Percentiles rank a stretch among this genome's conserved stretches.
Evolutionary conservation across 257 asterid species (phyloP).

Genomic region (Thymus quinquecostatus): DNA sequence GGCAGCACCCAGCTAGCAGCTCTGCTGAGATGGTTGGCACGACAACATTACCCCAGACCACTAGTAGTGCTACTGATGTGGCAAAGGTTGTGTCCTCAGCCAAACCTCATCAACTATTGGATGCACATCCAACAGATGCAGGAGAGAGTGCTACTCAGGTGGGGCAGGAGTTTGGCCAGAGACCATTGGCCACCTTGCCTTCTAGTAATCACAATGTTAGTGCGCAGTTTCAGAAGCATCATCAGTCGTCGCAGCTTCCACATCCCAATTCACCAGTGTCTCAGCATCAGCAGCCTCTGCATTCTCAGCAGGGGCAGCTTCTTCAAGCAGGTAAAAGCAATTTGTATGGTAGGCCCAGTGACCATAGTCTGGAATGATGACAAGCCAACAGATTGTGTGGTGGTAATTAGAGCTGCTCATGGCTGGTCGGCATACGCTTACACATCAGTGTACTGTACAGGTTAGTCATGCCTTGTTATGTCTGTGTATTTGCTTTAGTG

Average conservation of each 20-base stretch:
- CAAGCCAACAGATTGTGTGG: slow-evolving; percentile 28
- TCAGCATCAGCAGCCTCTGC: slow-evolving; percentile 50
- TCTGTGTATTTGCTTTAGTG: slow-evolving; percentile 3
- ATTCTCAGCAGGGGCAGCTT: slow-evolving; percentile 58
- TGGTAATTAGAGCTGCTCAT: slow-evolving; percentile 44
- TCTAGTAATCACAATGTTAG: slow-evolving; percentile 53
- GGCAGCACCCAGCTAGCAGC: slow-evolving; percentile 50
- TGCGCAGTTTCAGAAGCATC: slow-evolving; percentile 53
- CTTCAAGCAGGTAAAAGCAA: slow-evolving; percentile 60
- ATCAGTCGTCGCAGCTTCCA: slow-evolving; percentile 48
- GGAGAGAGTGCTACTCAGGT: slow-evolving; percentile 48
- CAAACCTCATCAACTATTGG: slow-evolving; percentile 35
- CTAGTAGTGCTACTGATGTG: slow-evolving; percentile 28
- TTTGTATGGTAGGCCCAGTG: slow-evolving; percentile 55
- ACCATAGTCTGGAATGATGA: slow-evolving; percentile 63
- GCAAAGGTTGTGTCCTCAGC: slow-evolving; percentile 23
- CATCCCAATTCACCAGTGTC: slow-evolving; percentile 49
- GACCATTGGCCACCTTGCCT: slow-evolving; percentile 53
- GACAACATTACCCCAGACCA: slow-evolving; percentile 41
- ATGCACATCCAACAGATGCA: slow-evolving; percentile 43
- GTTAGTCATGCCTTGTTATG: slow-evolving; percentile 43
- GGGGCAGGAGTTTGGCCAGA: slow-evolving; percentile 54
- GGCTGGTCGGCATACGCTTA: slow-evolving; percentile 48
- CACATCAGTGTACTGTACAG: slow-evolving; percentile 78
- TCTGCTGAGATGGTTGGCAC: slow-evolving; percentile 47